Base-by-base conservation (phyloP, 805 yeast genomes). In the Lipomyces mesembrius region DNA sequence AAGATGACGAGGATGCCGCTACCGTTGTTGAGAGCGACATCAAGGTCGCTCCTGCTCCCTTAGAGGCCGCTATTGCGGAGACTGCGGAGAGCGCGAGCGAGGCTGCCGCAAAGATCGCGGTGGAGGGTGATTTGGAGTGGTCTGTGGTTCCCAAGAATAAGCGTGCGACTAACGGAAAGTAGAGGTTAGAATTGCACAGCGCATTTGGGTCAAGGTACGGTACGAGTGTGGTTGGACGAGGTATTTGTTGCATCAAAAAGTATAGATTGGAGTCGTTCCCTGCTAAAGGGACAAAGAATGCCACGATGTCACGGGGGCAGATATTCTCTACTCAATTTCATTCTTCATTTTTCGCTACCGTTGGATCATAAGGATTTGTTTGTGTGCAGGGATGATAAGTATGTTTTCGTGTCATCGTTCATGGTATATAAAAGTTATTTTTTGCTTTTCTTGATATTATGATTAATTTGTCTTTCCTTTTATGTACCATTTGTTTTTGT, bases 101-200 rank as follows among this genome's bases (percentile, higher is more conserved):
- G n/a, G 39, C 68, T 7, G 53, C 57, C 32, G 58, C 60, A 6
- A 70, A 63, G 60, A 51, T 46, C 22, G 74, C 64, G 22, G 62
- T 60, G 27, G 68, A 60, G 22, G 72, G 61, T 49, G 74, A 70
- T 22, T 71, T 65, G 7, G 75, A 68, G 35, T 69, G 73, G 72
- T 64, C 69, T 20, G 69, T 62, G 4, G 71, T 68, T 17, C 56
- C 68, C n/a, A 68, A 68, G 71, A 55, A 60, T 12, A 62, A 53
- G 52, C 64, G 68, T 58, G 27, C 53, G 57, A 57, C 52, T 27
- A 65, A 61, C 57, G 68, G 68, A 43, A 43, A 43, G 49, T 43
- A 43, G 3, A 43, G 25, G 49, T 17, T 17, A 43, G 49, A 43
- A 6, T 17, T 14, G n/a, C 20, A 43, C 49, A 43, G 49, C 3